These are phyloP conservation scores for Saccharum officinarum DNA, from an alignment of 176 grass and related monocot species.

Conservation along the genomic window DNA sequence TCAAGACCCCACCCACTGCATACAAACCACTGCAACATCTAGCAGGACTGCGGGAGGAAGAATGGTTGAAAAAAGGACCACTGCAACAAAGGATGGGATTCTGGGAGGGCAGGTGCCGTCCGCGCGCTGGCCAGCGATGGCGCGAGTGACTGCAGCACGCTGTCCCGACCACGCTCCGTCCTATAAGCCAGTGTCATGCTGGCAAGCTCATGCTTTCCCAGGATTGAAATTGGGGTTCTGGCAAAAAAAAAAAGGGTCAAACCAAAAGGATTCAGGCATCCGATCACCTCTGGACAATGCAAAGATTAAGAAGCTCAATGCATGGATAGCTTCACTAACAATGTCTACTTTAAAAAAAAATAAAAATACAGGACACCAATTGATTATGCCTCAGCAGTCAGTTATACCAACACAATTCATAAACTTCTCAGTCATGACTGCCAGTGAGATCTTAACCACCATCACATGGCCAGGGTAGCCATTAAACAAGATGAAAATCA, in stretches of 20 bases:
- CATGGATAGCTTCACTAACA: neutral
- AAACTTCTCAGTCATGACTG: neutral
- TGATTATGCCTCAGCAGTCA: conserved; percentile 1
- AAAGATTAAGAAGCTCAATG: neutral
- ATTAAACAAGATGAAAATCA: neutral
- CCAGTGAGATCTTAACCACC: neutral
- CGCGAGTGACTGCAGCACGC: neutral
- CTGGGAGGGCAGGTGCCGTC: neutral
- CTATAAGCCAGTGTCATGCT: conserved; percentile 36
- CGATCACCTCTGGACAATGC: neutral
- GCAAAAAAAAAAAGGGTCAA: neutral
- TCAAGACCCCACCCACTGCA: too few species aligned
- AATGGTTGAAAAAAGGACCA: too few species aligned
- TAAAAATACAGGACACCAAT: neutral
- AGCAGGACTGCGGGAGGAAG: too few species aligned
- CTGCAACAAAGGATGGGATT: too few species aligned
- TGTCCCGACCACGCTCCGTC: neutral
- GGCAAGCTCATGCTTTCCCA: conserved; percentile 90
- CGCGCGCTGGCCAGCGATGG: neutral
- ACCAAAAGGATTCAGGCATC: conserved; percentile 3
- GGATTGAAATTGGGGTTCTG: conserved; percentile 92
- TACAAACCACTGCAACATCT: too few species aligned
- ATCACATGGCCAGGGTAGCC: neutral
- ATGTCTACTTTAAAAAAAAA: neutral
- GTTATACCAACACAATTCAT: neutral